phyloP scores from a whole-genome alignment of 2,329 filamentous ascomycete genomes.

The Microascus cirrosus region DNA sequence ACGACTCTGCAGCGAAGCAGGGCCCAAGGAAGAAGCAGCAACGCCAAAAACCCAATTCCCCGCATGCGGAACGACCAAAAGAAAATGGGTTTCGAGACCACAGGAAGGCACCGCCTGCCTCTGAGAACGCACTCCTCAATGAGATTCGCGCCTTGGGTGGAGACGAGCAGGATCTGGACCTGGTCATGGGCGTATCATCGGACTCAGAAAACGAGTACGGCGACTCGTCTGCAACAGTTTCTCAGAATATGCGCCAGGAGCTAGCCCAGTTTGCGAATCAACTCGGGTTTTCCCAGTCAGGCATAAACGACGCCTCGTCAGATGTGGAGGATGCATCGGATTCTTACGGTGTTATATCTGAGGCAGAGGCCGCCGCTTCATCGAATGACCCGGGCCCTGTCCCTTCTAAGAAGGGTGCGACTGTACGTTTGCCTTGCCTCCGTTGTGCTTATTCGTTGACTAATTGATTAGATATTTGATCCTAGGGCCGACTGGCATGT shows the following conservation, averaged over 20 bases:
- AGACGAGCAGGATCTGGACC: slow-evolving; percentile 51
- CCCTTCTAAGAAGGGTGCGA: not conserved
- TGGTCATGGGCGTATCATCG: slow-evolving; percentile 42
- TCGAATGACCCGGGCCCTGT: not conserved
- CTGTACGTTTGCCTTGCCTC: not conserved
- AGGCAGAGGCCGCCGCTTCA: not conserved
- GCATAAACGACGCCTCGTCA: slow-evolving; percentile 38
- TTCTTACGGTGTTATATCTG: not conserved
- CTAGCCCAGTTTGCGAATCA: slow-evolving; percentile 26
- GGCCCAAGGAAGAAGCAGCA: slow-evolving; percentile 14
- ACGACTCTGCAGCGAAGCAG: not conserved
- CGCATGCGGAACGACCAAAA: slow-evolving; percentile 2
- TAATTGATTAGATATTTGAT: slow-evolving; percentile 36
- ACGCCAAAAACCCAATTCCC: slow-evolving; percentile 13
- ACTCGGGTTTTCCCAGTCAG: slow-evolving; percentile 17
- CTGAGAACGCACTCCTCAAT: slow-evolving; percentile 36
- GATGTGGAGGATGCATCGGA: slow-evolving; percentile 22
- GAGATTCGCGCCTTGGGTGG: slow-evolving; percentile 57
- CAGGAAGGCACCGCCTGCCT: slow-evolving; percentile 3
- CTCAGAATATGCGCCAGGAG: slow-evolving; percentile 26
- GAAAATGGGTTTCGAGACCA: not conserved
- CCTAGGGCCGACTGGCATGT: slow-evolving; percentile 48
- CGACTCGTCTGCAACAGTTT: slow-evolving; percentile 18
- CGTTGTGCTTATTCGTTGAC: not conserved
- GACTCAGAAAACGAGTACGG: slow-evolving; percentile 22